Evolutionary conservation across 345 rosid genomes (phyloP).

Genomic region (Salix caprea): DNA sequence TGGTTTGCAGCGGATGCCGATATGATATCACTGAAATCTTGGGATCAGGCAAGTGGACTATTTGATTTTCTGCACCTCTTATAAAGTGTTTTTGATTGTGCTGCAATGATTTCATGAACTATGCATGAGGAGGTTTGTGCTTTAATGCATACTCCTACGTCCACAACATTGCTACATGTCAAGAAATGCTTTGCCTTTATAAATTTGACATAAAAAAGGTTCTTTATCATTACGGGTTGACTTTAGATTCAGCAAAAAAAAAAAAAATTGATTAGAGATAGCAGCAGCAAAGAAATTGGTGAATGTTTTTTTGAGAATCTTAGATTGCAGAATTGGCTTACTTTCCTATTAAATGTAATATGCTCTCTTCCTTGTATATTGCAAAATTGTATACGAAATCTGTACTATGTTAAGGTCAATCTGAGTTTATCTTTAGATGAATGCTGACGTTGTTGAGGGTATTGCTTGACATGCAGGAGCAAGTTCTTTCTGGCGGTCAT

Average conservation of each 20-base stretch:
- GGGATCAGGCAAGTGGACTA: constrained; percentile 75
- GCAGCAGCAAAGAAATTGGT: not conserved
- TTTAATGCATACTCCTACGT: not conserved
- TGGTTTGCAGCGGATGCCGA: constrained; percentile 96
- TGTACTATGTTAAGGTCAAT: not conserved
- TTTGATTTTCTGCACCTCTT: not conserved
- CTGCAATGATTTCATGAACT: not conserved
- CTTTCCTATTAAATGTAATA: too few species aligned
- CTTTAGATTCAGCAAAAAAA: not conserved
- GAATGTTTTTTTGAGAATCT: not conserved
- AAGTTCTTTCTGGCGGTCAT: constrained; percentile 87
- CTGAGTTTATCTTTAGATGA: not conserved
- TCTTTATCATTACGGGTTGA: not conserved
- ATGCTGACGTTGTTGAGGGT: constrained; percentile 13
- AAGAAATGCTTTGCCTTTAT: not conserved
- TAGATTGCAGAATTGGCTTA: not conserved
- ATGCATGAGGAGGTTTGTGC: not conserved
- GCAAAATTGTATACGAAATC: not conserved
- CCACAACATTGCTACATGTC: not conserved
- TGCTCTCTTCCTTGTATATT: not conserved
- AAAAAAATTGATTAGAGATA: not conserved
- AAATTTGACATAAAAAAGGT: not conserved
- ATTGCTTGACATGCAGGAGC: constrained; percentile 49
- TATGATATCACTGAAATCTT: constrained; percentile 70
- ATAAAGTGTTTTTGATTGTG: not conserved